Evolutionary conservation across 176 grass and related monocot genomes (phyloP), one percentile per base, ranked within the genome.

Genomic region (Juncus effusus): DNA sequence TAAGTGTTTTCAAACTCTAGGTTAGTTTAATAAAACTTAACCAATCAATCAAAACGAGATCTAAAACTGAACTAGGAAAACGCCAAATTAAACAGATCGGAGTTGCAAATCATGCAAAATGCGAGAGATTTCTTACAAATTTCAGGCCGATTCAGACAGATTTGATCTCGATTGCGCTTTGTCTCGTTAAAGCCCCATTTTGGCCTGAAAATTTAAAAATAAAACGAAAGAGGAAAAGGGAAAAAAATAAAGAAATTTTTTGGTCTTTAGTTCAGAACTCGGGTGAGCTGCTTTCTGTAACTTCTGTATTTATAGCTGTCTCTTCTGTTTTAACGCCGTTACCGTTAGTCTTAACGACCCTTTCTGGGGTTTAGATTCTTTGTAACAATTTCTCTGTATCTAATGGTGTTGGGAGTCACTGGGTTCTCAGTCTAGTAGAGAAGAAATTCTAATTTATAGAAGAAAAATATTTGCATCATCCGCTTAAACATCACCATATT

Each of bases 231-330:
- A 28, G 19, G 19, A 28, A 28, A 57, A 16, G 14, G 54, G 13
- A 4, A 57, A 16, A 57, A 12, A 13, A 16, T 9, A 57, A 16
- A 57, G 5, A 59, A 56, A 58, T 10, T 41, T 59, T 72, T 59
- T 72, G 69, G 69, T 72, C 39, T 71, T 71, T 60, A 72, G 69
- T 59, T 72, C 54, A 59, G 69, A 72, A 50, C 54, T 72, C 68
- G 68, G 68, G 13, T 16, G 3, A 59, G 68, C 54, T 72, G 69
- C 53, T 47, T 28, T 10, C 68, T 59, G 39, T 45, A 72, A 53
- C 53, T 11, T 16, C 13, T 28, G 44, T 56, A 72, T 72, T 72
- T 72, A 72, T 72, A 72, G 13, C 68, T 40, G 9, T 70, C 54
- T 72, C 69, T 60, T 72, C 69, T 45, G 36, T 72, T 71, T 72